A percentile compares a stretch with the other conserved stretches of the same genome.
Conservation (phyloP, 2,329 filamentous ascomycete species). For the Onygena corvina region DNA sequence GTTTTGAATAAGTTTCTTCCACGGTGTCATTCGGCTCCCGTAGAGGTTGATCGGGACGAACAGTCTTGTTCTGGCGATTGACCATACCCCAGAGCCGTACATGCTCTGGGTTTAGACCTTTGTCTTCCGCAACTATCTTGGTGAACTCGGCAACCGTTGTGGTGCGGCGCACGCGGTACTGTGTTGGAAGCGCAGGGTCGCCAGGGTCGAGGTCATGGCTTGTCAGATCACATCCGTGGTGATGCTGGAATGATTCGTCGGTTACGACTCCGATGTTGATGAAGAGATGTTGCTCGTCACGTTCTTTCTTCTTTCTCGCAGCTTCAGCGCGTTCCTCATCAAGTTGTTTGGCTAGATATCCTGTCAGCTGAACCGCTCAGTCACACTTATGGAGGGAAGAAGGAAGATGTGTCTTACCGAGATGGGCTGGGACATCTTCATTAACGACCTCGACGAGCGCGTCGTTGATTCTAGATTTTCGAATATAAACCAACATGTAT, state of each 20-base stretch:
- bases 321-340: constrained; percentile 67
- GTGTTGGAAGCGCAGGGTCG: constrained; percentile 58
- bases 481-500: constrained; percentile 98
- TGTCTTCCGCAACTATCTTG: constrained; percentile 56
- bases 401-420: constrained; percentile 46
- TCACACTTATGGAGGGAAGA: background rate
- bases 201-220: constrained; percentile 49
- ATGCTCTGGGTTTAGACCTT: constrained; percentile 53
- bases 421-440: constrained; percentile 67
- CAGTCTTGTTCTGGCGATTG: constrained; percentile 94
- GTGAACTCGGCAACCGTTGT: constrained; percentile 67
- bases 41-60: constrained; percentile 78
- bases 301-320: constrained; percentile 71
- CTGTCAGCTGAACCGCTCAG: constrained; percentile 17
- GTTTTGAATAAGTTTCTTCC: constrained; percentile 60
- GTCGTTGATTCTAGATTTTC: constrained; percentile 70
- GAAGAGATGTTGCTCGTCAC: constrained; percentile 89
- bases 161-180: constrained; percentile 62
- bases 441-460: constrained; percentile 66
- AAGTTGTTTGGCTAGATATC: constrained; percentile 51
- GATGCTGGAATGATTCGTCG: constrained; percentile 64
- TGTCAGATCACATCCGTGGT: constrained; percentile 74
- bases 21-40: constrained; percentile 64
- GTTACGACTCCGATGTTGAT: constrained; percentile 73
- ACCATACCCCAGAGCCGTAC: constrained; percentile 94